A percentile compares a stretch with the other conserved stretches of the same genome.
Conservation (phyloP, 495 filamentous ascomycete genomes). For the Podospora australis region DNA sequence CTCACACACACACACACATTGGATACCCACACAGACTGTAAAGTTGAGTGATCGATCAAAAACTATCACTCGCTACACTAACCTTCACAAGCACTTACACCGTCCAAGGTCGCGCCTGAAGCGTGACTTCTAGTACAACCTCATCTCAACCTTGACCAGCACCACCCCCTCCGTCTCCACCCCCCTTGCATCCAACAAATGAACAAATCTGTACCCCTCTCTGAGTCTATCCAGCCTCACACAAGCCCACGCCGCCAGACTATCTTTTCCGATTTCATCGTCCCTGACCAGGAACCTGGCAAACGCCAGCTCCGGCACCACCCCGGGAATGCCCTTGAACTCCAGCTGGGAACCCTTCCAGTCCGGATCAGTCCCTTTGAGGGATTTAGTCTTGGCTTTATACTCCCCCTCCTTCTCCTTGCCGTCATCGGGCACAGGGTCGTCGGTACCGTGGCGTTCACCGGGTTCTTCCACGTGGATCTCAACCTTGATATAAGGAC, state of each 20-base stretch:
- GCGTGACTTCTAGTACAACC: slow-evolving; percentile 21
- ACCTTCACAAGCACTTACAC: too few species aligned
- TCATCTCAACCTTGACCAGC: slow-evolving; percentile 62
- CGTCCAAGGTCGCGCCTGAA: neutral
- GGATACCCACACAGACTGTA: too few species aligned
- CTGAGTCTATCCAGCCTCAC: slow-evolving; percentile 74
- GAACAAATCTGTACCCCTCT: slow-evolving; percentile 69
- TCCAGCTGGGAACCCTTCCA: slow-evolving; percentile 57
- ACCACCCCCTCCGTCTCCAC: slow-evolving; percentile 55
- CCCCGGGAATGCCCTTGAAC: slow-evolving; percentile 55
- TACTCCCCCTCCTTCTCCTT: slow-evolving; percentile 52
- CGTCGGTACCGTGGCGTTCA: slow-evolving; percentile 35
- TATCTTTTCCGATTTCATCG: slow-evolving; percentile 67
- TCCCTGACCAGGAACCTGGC: slow-evolving; percentile 83
- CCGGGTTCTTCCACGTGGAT: slow-evolving; percentile 68
- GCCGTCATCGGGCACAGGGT: slow-evolving; percentile 19
- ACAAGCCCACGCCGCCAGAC: slow-evolving; percentile 80
- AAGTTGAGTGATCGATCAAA: too few species aligned
- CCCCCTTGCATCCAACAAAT: slow-evolving; percentile 60
- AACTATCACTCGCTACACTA: too few species aligned
- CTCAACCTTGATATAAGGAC: slow-evolving; percentile 75
- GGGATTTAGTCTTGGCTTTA: slow-evolving; percentile 60
- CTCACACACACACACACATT: too few species aligned
- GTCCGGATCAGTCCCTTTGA: slow-evolving; percentile 60
- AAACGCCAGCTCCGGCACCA: slow-evolving; percentile 75